A percentile compares a stretch with the other conserved stretches of the same genome.
Evolutionary conservation across 148 eudicot species (phyloP).

Genomic region (Camellia granthamiana): DNA sequence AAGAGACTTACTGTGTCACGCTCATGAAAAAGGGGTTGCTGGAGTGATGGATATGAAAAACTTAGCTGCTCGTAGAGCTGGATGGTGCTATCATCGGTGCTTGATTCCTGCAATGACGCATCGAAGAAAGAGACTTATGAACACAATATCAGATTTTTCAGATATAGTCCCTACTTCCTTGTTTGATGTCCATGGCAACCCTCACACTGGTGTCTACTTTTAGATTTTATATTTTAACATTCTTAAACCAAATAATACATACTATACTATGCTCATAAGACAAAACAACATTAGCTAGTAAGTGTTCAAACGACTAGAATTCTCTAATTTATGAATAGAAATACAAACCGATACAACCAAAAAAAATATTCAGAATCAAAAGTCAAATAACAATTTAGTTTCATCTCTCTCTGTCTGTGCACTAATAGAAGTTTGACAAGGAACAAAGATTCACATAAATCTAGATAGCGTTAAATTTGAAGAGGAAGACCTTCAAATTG

Average conservation of each 20-base stretch:
- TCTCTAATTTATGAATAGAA: too few relatives aligned
- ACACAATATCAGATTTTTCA: too few relatives aligned
- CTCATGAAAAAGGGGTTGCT: slow-evolving; percentile 71
- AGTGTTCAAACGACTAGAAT: too few relatives aligned
- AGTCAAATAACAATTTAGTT: too few relatives aligned
- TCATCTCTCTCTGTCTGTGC: background rate
- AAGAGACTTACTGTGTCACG: slow-evolving; percentile 69
- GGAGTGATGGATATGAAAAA: slow-evolving; percentile 70
- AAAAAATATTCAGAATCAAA: too few relatives aligned
- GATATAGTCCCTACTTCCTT: background rate
- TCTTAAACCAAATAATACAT: too few relatives aligned
- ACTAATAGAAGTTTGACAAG: background rate
- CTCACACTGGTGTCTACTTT: background rate
- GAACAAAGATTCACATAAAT: background rate
- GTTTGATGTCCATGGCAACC: background rate
- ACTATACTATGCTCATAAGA: too few relatives aligned
- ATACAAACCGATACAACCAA: too few relatives aligned
- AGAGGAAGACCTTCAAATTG: slow-evolving; percentile 43
- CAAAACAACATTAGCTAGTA: too few relatives aligned
- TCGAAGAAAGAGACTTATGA: background rate
- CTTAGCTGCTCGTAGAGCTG: slow-evolving; percentile 24
- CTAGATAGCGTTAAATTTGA: background rate
- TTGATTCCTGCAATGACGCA: slow-evolving; percentile 46
- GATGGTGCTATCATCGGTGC: slow-evolving; percentile 41
- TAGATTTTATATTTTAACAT: background rate